These are phyloP conservation scores for Ustilago loliicola DNA, from an alignment of 1,284 basidiomycete genomes.

Conservation along the genomic window DNA sequence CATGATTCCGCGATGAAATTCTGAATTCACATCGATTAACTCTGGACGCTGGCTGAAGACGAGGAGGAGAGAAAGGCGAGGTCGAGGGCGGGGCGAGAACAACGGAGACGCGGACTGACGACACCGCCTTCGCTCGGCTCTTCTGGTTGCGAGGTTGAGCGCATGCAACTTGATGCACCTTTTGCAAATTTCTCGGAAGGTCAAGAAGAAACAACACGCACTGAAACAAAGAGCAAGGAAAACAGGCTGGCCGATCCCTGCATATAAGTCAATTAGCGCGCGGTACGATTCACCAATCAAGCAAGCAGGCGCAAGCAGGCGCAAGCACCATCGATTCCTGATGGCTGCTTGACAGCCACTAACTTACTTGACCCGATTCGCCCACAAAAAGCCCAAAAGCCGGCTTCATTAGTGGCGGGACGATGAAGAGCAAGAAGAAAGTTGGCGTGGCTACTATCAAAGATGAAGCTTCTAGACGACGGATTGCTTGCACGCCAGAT, in stretches of 20 bases:
- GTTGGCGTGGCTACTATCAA: too few relatives aligned
- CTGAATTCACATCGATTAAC: background rate
- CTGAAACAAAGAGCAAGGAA: constrained; percentile 2
- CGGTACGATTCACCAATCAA: background rate
- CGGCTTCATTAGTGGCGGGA: too few relatives aligned
- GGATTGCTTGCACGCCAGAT: too few relatives aligned
- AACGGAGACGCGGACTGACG: constrained; percentile 10
- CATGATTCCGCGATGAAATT: background rate
- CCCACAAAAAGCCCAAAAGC: too few relatives aligned
- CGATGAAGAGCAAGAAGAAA: too few relatives aligned
- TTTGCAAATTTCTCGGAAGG: background rate
- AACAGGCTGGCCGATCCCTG: constrained; percentile 14
- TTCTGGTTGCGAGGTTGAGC: background rate
- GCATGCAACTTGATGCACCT: background rate
- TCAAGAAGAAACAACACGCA: background rate
- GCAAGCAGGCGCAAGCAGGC: too few relatives aligned
- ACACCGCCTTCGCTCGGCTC: constrained; percentile 21
- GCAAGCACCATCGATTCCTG: too few relatives aligned
- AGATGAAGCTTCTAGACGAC: too few relatives aligned
- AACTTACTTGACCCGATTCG: too few relatives aligned
- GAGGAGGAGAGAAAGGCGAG: background rate
- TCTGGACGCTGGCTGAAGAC: background rate
- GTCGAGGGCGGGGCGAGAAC: background rate
- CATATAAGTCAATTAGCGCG: background rate
- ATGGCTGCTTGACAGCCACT: too few relatives aligned